Evolutionary conservation across 495 filamentous ascomycete species (phyloP).

Genomic region (Aspergillus kassunensis): DNA sequence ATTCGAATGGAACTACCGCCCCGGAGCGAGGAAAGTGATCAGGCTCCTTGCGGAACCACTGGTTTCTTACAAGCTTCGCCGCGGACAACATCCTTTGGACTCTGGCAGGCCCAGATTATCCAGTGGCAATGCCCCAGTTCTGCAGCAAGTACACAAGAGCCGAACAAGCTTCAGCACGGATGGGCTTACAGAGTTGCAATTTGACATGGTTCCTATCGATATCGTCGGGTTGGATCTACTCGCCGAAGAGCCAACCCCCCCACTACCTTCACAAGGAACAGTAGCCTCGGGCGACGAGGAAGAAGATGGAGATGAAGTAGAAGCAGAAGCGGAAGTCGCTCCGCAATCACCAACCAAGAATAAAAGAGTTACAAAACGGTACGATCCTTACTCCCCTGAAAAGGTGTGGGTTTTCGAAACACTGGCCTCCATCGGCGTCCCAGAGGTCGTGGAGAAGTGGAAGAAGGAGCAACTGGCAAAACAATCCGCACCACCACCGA

Average conservation of each 20-base stretch:
- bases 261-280: slow-evolving; percentile 41
- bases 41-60: slow-evolving; percentile 75
- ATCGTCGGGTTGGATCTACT: slow-evolving; percentile 74
- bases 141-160: slow-evolving; percentile 58
- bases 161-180: slow-evolving; percentile 72
- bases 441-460: slow-evolving; percentile 72
- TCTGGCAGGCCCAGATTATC: slow-evolving; percentile 26
- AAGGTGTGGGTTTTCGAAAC: slow-evolving; percentile 76
- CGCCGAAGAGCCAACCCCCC: slow-evolving; percentile 60
- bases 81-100: slow-evolving; percentile 24
- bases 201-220: slow-evolving; percentile 71
- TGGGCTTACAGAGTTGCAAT: slow-evolving; percentile 66
- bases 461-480: slow-evolving; percentile 54
- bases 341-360: slow-evolving; percentile 23
- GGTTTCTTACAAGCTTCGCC: slow-evolving; percentile 60
- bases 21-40: slow-evolving; percentile 81
- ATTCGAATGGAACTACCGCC: slow-evolving; percentile 79
- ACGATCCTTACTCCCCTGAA: slow-evolving; percentile 60
- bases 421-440: slow-evolving; percentile 64
- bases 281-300: slow-evolving; percentile 54
- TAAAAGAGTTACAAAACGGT: slow-evolving; percentile 56
- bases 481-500: slow-evolving; percentile 20
- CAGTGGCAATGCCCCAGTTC: slow-evolving; percentile 31
- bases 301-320: slow-evolving; percentile 49
- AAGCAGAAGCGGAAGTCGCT: slow-evolving; percentile 27